A percentile compares a stretch with the other conserved stretches of the same genome.
Conservation (phyloP, 768 basidiomycete species). For the Clavaria fumosa region DNA sequence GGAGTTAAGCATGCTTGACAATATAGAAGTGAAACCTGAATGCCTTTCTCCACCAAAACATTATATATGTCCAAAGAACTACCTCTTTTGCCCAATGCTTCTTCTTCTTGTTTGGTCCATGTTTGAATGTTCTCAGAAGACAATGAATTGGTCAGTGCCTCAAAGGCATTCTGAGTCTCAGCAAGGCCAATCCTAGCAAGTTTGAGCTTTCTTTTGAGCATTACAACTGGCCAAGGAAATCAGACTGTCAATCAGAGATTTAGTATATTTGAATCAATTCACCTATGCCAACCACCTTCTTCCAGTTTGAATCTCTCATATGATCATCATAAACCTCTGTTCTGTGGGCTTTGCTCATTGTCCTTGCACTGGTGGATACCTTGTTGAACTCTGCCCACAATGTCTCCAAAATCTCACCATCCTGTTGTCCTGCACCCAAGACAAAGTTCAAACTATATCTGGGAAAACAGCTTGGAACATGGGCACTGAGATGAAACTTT, state of each 20-base stretch:
- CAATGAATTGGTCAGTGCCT: conserved; percentile 1
- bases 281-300: conserved; percentile 16
- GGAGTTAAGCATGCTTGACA: background rate
- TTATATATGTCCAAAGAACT: conserved; percentile 2
- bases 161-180: conserved; percentile 1
- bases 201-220: conserved; percentile 10
- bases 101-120: conserved; percentile 3
- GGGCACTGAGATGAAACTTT: conserved; percentile 12
- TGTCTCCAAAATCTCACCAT: conserved; percentile 23
- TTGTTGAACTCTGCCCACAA: conserved; percentile 19
- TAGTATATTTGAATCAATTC: background rate
- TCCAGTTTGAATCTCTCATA: conserved; percentile 22
- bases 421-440: conserved; percentile 14
- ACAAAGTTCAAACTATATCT: conserved; percentile 17
- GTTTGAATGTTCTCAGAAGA: background rate
- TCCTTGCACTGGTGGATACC: conserved; percentile 14
- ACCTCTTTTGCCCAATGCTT: background rate
- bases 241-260: background rate
- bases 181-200: background rate
- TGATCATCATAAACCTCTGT: conserved; percentile 23
- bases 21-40: background rate
- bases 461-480: conserved; percentile 8
- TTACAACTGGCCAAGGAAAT: conserved; percentile 4
- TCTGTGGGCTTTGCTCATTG: conserved; percentile 19
- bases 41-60: background rate